phyloP scores from a whole-genome alignment of 352 stramenopile species.

The Phytophthora cactorum region DNA sequence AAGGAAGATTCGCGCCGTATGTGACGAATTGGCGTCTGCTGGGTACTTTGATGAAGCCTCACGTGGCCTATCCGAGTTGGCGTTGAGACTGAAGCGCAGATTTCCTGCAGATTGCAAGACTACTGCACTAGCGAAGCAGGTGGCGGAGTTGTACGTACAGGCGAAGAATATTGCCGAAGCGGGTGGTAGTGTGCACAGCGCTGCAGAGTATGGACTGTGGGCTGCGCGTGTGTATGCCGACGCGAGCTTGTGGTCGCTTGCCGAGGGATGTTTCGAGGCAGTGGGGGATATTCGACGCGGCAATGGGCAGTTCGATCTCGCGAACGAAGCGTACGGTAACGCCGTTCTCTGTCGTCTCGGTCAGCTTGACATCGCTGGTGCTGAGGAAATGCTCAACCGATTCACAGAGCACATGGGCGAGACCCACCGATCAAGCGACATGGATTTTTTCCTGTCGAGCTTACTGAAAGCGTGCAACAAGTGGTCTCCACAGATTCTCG shows the following conservation, averaged over 20 bases:
- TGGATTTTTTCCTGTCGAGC: conserved; percentile 59
- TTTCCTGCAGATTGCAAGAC: conserved; percentile 62
- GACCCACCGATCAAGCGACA: conserved; percentile 44
- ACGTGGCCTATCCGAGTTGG: conserved; percentile 61
- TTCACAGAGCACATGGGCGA: conserved; percentile 45
- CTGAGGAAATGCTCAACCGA: conserved; percentile 57
- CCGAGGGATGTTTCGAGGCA: conserved; percentile 62
- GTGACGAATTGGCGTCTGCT: conserved; percentile 57
- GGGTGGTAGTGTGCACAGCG: conserved; percentile 52
- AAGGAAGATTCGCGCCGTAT: conserved; percentile 53
- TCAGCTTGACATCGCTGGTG: conserved; percentile 59
- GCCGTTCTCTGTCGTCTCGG: conserved; percentile 68
- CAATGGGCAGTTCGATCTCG: conserved; percentile 40
- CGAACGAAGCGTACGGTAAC: conserved; percentile 65
- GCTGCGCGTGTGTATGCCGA: conserved; percentile 64
- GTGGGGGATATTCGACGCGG: conserved; percentile 56
- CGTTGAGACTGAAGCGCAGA: conserved; percentile 61
- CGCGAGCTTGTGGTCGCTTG: conserved; percentile 53
- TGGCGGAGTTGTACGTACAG: conserved; percentile 59
- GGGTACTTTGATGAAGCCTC: conserved; percentile 80
- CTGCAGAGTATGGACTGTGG: conserved; percentile 57
- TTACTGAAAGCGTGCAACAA: conserved; percentile 66
- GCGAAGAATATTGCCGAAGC: conserved; percentile 63
- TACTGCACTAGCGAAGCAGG: conserved; percentile 37
- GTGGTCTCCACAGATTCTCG: conserved; percentile 58